A percentile compares a stretch with the other conserved stretches of the same genome.
Conservation (phyloP, 306 rosid species). For the Malus sylvestris region DNA sequence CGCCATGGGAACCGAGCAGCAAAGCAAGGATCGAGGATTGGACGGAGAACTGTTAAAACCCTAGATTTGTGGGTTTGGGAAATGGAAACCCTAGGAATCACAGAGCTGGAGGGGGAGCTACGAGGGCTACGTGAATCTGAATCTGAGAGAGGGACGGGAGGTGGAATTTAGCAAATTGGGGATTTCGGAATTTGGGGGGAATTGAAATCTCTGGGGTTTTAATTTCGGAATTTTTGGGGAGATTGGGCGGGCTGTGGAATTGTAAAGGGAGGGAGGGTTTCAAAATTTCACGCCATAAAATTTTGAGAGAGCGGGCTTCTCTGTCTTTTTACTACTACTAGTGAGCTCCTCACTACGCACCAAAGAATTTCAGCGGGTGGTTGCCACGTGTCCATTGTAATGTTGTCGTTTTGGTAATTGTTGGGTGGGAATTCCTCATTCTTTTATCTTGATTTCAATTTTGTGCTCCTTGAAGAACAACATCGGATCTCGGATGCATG, state of each 20-base stretch:
- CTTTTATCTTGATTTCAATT: too few relatives aligned
- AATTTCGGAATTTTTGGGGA: neutral
- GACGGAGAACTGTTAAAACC: constrained; percentile 17
- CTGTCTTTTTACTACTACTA: neutral
- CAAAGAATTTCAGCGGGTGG: neutral
- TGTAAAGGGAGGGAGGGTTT: constrained; percentile 17
- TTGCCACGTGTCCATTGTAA: neutral
- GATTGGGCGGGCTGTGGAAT: constrained; percentile 16
- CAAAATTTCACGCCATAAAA: constrained; percentile 46
- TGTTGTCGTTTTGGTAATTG: neutral
- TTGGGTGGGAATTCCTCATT: too few relatives aligned
- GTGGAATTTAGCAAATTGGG: neutral
- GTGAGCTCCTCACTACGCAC: neutral
- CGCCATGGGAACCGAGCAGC: constrained; percentile 39
- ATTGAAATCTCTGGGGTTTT: neutral
- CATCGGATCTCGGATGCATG: too few relatives aligned
- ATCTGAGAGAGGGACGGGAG: neutral
- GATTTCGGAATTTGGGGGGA: neutral
- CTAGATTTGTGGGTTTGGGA: constrained; percentile 15
- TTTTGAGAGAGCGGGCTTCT: constrained; percentile 34
- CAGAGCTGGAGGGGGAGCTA: neutral
- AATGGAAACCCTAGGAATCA: constrained; percentile 33
- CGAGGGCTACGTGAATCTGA: constrained; percentile 7
- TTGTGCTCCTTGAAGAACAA: too few relatives aligned
- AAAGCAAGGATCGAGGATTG: neutral